These are phyloP conservation scores for Monilinia polystroma DNA, from an alignment of 2,329 filamentous ascomycete genomes.

Conservation along the genomic window DNA sequence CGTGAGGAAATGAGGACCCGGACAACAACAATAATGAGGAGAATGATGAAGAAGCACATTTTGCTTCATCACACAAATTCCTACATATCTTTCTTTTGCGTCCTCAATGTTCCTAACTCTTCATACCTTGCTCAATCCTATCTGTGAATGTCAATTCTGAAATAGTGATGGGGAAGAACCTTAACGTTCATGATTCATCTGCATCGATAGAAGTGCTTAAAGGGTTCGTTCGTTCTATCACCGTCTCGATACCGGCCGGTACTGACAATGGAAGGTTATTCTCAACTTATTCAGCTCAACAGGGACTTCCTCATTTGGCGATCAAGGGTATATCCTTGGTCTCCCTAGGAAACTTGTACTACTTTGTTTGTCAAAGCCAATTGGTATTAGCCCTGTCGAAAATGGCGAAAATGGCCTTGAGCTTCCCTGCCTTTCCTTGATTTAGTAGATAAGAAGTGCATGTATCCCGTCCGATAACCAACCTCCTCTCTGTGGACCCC, in stretches of 20 bases:
- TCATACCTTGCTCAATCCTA: not conserved
- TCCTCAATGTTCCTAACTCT: not conserved
- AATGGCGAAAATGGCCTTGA: not conserved
- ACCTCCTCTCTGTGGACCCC: slow-evolving; percentile 5
- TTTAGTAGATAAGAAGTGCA: slow-evolving; percentile 6
- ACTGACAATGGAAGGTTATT: too few relatives aligned
- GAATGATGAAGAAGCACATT: not conserved
- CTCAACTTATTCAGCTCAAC: slow-evolving; percentile 8
- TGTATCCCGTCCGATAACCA: not conserved
- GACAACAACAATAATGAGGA: not conserved
- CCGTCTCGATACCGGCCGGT: not conserved
- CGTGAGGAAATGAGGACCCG: not conserved
- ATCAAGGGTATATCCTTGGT: slow-evolving; percentile 14
- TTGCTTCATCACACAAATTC: not conserved
- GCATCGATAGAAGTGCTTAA: too few relatives aligned
- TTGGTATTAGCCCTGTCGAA: too few relatives aligned
- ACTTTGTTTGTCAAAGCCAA: not conserved
- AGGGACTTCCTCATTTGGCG: not conserved
- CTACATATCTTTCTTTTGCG: too few relatives aligned
- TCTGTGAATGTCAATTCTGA: too few relatives aligned
- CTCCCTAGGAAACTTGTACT: not conserved
- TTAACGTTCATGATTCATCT: too few relatives aligned
- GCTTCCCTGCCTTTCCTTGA: slow-evolving; percentile 5
- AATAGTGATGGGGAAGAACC: too few relatives aligned
- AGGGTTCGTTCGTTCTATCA: not conserved